These are phyloP conservation scores for Candida verbasci DNA, from an alignment of 805 yeast species.

Conservation along the genomic window DNA sequence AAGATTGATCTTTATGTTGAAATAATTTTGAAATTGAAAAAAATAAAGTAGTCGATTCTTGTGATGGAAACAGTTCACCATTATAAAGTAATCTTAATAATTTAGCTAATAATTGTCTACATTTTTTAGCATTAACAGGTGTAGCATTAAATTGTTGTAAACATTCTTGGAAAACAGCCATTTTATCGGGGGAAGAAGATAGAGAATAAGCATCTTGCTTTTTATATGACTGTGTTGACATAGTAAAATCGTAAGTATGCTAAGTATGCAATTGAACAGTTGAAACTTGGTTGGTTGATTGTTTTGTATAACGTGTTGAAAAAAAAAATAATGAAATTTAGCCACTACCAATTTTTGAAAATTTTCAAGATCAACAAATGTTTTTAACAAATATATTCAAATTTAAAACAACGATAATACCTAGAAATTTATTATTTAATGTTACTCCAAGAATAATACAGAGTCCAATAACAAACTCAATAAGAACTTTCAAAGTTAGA, in stretches of 20 bases:
- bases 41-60: constrained; percentile 88
- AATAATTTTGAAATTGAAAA: constrained; percentile 92
- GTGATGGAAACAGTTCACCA: constrained; percentile 83
- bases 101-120: constrained; percentile 78
- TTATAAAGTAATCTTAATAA: constrained; percentile 75
- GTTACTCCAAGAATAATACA: constrained; percentile 12
- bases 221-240: constrained; percentile 84
- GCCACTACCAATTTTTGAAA: constrained; percentile 4
- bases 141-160: constrained; percentile 87
- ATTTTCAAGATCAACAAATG: background rate
- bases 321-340: background rate
- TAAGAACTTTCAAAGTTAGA: constrained; percentile 84
- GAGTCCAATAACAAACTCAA: constrained; percentile 10
- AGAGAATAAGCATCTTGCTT: constrained; percentile 70
- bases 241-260: no score
- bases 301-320: constrained; percentile 3
- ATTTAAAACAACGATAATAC: no score
- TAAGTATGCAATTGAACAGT: no score
- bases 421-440: no score
- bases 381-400: background rate
- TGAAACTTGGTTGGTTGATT: no score
- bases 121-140: constrained; percentile 82
- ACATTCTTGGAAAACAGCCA: constrained; percentile 97
- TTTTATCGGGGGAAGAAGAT: constrained; percentile 77
- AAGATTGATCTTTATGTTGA: constrained; percentile 81